Conservation (phyloP, 176 grass and related monocot species). For the Typha latifolia region DNA sequence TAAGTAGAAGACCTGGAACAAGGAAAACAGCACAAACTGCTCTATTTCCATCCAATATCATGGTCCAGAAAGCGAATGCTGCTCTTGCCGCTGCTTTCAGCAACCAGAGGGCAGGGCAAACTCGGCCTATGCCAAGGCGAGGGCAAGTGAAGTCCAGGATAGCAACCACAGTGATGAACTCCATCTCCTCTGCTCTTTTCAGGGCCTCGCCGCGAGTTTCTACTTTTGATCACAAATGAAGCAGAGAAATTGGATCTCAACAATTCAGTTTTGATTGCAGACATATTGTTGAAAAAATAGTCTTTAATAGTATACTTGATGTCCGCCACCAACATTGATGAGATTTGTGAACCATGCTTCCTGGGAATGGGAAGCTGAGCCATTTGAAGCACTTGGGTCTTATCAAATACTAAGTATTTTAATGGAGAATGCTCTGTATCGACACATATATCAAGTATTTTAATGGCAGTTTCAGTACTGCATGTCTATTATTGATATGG, state of each 20-base stretch:
- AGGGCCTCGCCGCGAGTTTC: constrained; percentile 22
- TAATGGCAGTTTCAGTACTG: no score
- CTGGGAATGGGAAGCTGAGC: constrained; percentile 14
- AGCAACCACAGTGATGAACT: constrained; percentile 22
- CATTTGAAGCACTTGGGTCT: constrained; percentile 14
- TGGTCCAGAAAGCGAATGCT: constrained; percentile 20
- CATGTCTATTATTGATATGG: no score
- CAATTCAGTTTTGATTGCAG: no score
- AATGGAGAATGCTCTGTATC: no score
- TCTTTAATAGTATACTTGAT: constrained; percentile 16
- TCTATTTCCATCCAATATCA: constrained; percentile 21
- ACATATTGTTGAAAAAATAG: no score
- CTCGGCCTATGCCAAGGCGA: constrained; percentile 14
- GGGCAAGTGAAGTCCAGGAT: constrained; percentile 52
- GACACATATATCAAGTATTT: no score
- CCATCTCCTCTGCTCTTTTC: constrained; percentile 26
- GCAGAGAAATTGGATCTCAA: constrained; percentile 10
- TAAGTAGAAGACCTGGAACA: constrained; percentile 22
- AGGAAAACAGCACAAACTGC: constrained; percentile 15
- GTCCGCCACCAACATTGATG: constrained; percentile 30
- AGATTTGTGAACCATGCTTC: constrained; percentile 30
- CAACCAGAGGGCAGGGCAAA: constrained; percentile 16
- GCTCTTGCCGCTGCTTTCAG: constrained; percentile 15
- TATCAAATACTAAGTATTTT: not conserved
- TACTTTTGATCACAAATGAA: constrained; percentile 37